Evolutionary conservation across 2,329 filamentous ascomycete genomes (phyloP).

Genomic region (Pyrenophora teres): DNA sequence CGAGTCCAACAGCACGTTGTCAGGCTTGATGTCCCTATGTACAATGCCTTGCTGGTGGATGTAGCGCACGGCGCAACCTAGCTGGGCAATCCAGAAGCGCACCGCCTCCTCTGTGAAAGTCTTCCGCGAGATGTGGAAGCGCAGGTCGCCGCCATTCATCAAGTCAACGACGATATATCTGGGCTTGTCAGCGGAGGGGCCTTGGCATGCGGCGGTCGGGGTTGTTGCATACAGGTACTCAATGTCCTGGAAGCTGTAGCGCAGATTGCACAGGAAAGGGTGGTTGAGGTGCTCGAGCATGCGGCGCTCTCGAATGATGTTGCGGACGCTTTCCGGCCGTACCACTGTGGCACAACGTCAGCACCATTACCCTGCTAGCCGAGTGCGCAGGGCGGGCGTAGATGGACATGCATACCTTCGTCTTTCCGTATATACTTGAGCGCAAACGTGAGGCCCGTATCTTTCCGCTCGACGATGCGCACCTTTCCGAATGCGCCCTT

Average conservation of each 20-base stretch:
- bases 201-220: too few species aligned
- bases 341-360: conserved; percentile 68
- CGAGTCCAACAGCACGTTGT: conserved; percentile 50
- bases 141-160: conserved; percentile 95
- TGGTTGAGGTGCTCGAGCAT: conserved; percentile 99
- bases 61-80: conserved; percentile 81
- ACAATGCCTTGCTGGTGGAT: conserved; percentile 51
- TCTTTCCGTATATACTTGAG: conserved; percentile 99
- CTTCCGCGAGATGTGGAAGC: conserved; percentile 97
- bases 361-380: conserved; percentile 16
- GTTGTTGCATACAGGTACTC: conserved; percentile 83
- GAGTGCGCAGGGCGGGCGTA: conserved; percentile 2
- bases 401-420: conserved; percentile 74
- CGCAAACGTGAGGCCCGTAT: conserved; percentile 90
- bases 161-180: conserved; percentile 94
- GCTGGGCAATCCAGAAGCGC: conserved; percentile 93
- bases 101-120: conserved; percentile 97
- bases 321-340: conserved; percentile 94
- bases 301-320: conserved; percentile 94
- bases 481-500: conserved; percentile 99
- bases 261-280: conserved; percentile 95
- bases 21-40: conserved; percentile 51
- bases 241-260: conserved; percentile 98
- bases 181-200: conserved; percentile 22
- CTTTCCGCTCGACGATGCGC: conserved; percentile 96